Evolutionary conservation across 2,329 filamentous ascomycete genomes (phyloP), one percentile per base, ranked within the genome.

Genomic region (Colletotrichum chrysophilum): DNA sequence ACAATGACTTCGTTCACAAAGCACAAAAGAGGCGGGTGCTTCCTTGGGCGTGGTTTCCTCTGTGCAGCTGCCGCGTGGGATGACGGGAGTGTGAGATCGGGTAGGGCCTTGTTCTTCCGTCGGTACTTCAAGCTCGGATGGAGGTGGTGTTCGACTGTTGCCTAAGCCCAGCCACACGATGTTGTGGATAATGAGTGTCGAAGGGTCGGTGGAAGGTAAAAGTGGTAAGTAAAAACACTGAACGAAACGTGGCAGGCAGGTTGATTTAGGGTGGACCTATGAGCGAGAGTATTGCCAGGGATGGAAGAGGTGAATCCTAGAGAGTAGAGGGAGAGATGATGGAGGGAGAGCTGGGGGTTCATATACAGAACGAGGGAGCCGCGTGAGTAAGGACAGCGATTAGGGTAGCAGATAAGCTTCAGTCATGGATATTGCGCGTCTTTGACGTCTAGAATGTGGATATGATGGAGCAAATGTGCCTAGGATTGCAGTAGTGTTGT

Each of bases 341-440:
- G 55, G 32, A 56, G 55, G 55, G 48, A 68, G 48, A 12, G 28
- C 28, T 34, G 73, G 72, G 73, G 69, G 70, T 76, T 76, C 70
- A 76, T 76, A 76, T 76, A 76, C 70, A 58, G 26, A 36, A 28
- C 16, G 66, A 69, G 66, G 64, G 61, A 72, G 69, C 34, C 52
- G 43, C 36, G 43, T 38, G 69, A 64, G 68, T 56, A 70, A 48
- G 52, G 61, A 32, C 52, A 62, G 58, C n/a, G 36, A 60, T 21
- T 43, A 71, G 62, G 73, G 70, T 60, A 64, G 65, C 24, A 60
- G 70, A 76, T 74, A 76, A 74, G 48, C 74, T 73, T 73, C 74
- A 52, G 64, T 55, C 64, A 61, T 65, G 73, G 62, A 48, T 58
- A 36, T 69, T 76, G 70, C 64, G 74, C 64, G 65, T 76, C 70